Base-by-base conservation (phyloP, 2,329 filamentous ascomycete genomes). In the Pezicula neosporulosa region DNA sequence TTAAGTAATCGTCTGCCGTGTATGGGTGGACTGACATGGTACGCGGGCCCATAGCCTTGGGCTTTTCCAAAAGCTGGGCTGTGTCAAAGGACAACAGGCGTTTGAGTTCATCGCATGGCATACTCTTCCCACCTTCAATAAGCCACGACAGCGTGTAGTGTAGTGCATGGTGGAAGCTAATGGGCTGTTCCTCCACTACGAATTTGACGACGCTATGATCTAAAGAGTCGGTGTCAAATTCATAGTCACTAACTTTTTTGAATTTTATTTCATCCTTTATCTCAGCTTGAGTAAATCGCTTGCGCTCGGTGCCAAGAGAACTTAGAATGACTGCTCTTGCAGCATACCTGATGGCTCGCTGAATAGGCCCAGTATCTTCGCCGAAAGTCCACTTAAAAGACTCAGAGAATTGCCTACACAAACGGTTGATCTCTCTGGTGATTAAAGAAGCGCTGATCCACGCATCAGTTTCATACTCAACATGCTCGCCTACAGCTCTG, bases 111-210 rank as follows among this genome's bases (percentile, higher is more conserved):
- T 86, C 80, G 8, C 78, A 77, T 30, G 82, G 75, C 74, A 96
- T 85, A 45, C 82, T 80, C 64, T 92, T 90, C 42, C 86, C 94
- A 60, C 88, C 89, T 68, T 99, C 94, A 52, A 99, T 81, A 36
- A 99, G 76, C 94, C 94, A 99, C 0, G 94, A 99, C 2, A 97
- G 74, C 0, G 90, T 95, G 67, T 97, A 99, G 70, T 99, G 94
- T 27, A 99, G 78, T 1, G 91, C 91, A 67, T 99, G 94, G 66
- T 99, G 94, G 70, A 99, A 97, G 72, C 94, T 97, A 72, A 99
- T 94, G 1, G 88, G 83, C 60, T 96, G 89, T 59, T 87, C 86
- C 60, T 96, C 90, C 9, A 99, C 90, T 3, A 89, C 82, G 65
- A 96, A 97, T 55, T 89, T 87, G 51, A 97, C 87, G 3, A 97